Conservation (phyloP, 768 basidiomycete genomes). For the Strobilomyces echinocephalus region DNA sequence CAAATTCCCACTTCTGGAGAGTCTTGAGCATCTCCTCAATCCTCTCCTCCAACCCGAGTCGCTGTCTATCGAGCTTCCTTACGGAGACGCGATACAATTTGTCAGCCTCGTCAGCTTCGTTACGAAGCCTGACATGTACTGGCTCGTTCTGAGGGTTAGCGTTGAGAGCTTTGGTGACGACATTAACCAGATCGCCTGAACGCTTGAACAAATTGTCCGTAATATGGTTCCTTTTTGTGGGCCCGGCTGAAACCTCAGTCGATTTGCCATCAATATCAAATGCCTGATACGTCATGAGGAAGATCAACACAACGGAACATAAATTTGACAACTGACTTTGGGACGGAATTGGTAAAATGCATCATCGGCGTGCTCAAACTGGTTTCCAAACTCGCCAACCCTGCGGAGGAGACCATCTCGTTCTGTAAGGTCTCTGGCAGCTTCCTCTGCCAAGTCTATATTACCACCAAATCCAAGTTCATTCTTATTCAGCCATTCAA, state of each 20-base stretch:
- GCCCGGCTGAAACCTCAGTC: conserved; percentile 17
- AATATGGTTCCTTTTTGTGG: conserved; percentile 32
- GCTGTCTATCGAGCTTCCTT: conserved; percentile 76
- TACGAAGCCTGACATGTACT: conserved; percentile 60
- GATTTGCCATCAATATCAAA: conserved; percentile 27
- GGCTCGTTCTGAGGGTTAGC: conserved; percentile 51
- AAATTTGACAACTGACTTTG: conserved; percentile 45
- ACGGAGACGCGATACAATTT: conserved; percentile 73
- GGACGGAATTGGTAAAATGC: conserved; percentile 83
- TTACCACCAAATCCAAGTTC: conserved; percentile 75
- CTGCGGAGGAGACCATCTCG: conserved; percentile 58
- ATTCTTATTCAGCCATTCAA: conserved; percentile 74
- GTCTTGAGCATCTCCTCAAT: conserved; percentile 78
- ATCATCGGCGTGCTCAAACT: conserved; percentile 71
- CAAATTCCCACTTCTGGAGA: conserved; percentile 82
- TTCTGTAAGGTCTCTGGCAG: conserved; percentile 50
- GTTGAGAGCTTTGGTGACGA: conserved; percentile 69
- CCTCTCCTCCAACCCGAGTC: conserved; percentile 81
- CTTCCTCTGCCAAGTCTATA: conserved; percentile 75
- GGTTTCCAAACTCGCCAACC: conserved; percentile 79
- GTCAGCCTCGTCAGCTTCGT: conserved; percentile 80
- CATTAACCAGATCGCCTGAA: conserved; percentile 62
- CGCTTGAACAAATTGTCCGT: conserved; percentile 62
- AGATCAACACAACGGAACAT: conserved; percentile 17
- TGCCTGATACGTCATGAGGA: conserved; percentile 23